Conservation (phyloP, 345 rosid genomes). For the Salix exigua region DNA sequence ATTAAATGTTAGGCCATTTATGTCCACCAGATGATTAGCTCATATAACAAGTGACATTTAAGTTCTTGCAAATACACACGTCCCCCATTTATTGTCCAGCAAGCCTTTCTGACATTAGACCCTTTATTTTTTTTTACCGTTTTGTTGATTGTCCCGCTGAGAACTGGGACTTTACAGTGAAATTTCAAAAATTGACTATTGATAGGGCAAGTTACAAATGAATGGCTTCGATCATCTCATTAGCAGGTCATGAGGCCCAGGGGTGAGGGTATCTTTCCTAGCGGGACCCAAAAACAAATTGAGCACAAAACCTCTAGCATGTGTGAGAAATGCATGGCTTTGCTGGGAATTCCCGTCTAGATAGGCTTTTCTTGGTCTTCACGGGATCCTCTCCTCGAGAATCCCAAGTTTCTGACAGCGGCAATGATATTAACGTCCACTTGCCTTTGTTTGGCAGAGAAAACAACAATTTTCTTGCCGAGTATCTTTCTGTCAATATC, state of each 20-base stretch:
- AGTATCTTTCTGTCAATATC: conserved; percentile 31
- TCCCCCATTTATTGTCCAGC: not conserved
- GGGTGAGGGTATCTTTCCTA: not conserved
- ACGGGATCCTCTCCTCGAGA: conserved; percentile 16
- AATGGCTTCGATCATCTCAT: not conserved
- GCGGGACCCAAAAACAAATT: conserved; percentile 13
- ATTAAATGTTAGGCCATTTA: not conserved
- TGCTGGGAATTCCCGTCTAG: conserved; percentile 17
- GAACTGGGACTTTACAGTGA: not conserved
- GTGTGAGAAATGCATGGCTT: conserved; percentile 26
- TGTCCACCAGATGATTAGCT: not conserved
- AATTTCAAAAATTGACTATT: not conserved
- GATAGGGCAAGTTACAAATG: not conserved
- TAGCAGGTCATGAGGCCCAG: not conserved
- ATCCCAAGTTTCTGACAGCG: conserved; percentile 10
- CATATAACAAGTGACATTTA: not conserved
- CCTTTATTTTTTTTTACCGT: not conserved
- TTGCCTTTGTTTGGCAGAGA: conserved; percentile 25
- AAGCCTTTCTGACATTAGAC: not conserved
- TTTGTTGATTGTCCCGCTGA: not conserved
- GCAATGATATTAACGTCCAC: conserved; percentile 24
- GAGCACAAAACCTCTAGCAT: conserved; percentile 18
- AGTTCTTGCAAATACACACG: not conserved
- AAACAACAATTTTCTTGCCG: conserved; percentile 21
- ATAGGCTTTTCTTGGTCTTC: conserved; percentile 6